phyloP scores from a whole-genome alignment of 768 basidiomycete genomes.

The Mycena olivaceomarginata region DNA sequence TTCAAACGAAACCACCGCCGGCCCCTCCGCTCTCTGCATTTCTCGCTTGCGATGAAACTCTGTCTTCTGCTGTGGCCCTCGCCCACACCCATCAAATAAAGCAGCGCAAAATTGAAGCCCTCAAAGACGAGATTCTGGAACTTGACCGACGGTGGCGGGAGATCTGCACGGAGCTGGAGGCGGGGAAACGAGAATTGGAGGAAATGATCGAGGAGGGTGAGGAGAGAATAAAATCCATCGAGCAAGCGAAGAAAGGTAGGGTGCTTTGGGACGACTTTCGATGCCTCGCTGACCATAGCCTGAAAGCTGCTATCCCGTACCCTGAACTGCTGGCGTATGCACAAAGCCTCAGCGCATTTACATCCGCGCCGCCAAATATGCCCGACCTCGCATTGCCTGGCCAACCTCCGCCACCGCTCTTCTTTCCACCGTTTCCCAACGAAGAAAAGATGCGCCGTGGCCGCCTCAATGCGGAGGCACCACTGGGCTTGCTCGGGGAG shows the following conservation, averaged over 20 bases:
- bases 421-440: conserved; percentile 94
- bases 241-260: conserved; percentile 82
- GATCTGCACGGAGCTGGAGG: conserved; percentile 79
- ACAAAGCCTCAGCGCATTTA: conserved; percentile 89
- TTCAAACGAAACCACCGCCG: conserved; percentile 77
- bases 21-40: conserved; percentile 77
- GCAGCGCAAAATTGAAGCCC: conserved; percentile 82
- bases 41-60: conserved; percentile 75
- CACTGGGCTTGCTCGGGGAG: conserved; percentile 86
- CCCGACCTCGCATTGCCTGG: conserved; percentile 83
- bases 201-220: conserved; percentile 86
- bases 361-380: conserved; percentile 93
- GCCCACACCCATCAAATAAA: conserved; percentile 85
- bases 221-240: conserved; percentile 80
- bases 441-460: conserved; percentile 95
- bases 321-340: conserved; percentile 91
- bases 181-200: conserved; percentile 82
- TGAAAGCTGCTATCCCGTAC: conserved; percentile 84
- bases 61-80: conserved; percentile 80
- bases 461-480: conserved; percentile 86
- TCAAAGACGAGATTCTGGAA: conserved; percentile 82
- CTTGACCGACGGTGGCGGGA: conserved; percentile 82
- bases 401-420: conserved; percentile 84
- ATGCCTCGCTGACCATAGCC: neutral
- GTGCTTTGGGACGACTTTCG: neutral